A percentile compares a stretch with the other conserved stretches of the same genome.
These are phyloP conservation scores for Lactarius vividus DNA, from an alignment of 768 basidiomycete species.

Conservation along the genomic window DNA sequence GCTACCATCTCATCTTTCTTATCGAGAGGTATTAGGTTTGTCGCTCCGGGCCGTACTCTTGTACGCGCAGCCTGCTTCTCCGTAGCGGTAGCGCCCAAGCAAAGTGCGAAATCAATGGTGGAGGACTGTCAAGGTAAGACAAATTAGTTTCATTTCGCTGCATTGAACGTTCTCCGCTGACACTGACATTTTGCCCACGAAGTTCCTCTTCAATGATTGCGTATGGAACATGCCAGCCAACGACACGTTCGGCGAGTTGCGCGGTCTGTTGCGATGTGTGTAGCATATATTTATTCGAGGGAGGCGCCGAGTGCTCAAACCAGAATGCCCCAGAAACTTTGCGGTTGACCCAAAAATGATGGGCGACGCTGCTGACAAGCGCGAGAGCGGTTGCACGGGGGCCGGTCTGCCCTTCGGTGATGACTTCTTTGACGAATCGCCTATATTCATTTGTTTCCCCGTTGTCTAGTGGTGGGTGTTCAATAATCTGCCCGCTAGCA, in stretches of 20 bases:
- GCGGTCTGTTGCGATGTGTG: slow-evolving; percentile 79
- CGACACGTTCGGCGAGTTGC: slow-evolving; percentile 83
- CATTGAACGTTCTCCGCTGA: slow-evolving; percentile 42
- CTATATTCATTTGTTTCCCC: slow-evolving; percentile 95
- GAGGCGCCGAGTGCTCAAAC: slow-evolving; percentile 60
- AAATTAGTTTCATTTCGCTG: slow-evolving; percentile 1
- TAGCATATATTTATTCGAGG: slow-evolving; percentile 52
- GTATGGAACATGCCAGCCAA: slow-evolving; percentile 87
- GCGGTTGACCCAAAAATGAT: slow-evolving; percentile 77
- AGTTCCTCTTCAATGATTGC: slow-evolving; percentile 89
- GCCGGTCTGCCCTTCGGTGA: slow-evolving; percentile 92
- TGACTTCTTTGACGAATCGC: slow-evolving; percentile 92
- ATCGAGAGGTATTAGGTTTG: slow-evolving; percentile 56
- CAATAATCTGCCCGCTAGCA: slow-evolving; percentile 78
- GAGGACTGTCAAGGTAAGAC: slow-evolving; percentile 61
- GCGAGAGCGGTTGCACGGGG: slow-evolving; percentile 91
- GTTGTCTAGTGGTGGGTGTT: slow-evolving; percentile 88
- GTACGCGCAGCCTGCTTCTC: slow-evolving; percentile 83
- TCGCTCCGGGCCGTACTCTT: slow-evolving; percentile 54
- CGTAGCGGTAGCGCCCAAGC: slow-evolving; percentile 83
- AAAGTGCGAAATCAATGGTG: slow-evolving; percentile 94
- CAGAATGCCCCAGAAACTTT: slow-evolving; percentile 74
- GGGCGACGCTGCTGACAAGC: slow-evolving; percentile 74
- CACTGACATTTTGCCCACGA: slow-evolving; percentile 93
- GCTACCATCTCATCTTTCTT: slow-evolving; percentile 99